Evolutionary conservation across 1,284 basidiomycete species (phyloP).

Genomic region (Fomes fomentarius): DNA sequence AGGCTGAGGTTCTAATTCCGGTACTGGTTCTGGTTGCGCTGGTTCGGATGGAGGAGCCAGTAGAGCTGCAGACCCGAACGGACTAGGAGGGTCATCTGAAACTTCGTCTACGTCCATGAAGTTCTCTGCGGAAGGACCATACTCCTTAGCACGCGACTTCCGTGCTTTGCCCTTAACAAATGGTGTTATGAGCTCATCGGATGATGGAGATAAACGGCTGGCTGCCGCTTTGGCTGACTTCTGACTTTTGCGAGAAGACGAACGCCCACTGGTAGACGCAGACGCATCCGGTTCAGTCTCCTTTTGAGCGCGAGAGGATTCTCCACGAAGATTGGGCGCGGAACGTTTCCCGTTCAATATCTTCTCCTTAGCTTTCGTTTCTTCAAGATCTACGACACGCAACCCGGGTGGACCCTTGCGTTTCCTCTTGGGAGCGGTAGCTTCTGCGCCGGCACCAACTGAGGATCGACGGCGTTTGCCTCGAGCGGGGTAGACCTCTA

Average conservation of each 20-base stretch:
- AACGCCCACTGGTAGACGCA: not conserved
- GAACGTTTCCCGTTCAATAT: conserved; percentile 8
- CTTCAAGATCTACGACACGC: not conserved
- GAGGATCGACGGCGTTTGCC: conserved; percentile 27
- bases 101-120: conserved; percentile 13
- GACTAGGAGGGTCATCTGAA: conserved; percentile 2
- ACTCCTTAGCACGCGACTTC: conserved; percentile 1
- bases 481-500: not conserved
- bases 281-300: conserved; percentile 2
- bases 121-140: not conserved
- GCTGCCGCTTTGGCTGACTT: not conserved
- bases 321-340: conserved; percentile 7
- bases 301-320: not conserved
- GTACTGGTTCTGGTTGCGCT: too few species aligned
- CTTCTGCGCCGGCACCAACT: not conserved
- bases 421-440: conserved; percentile 9
- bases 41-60: too few species aligned
- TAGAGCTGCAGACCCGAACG: conserved; percentile 20
- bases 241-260: conserved; percentile 14
- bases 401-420: conserved; percentile 10
- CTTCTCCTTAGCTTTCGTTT: not conserved
- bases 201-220: conserved; percentile 16
- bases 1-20: too few species aligned
- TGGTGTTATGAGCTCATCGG: conserved; percentile 16
- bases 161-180: not conserved